Evolutionary conservation across 192 early-diverging fungal species (phyloP), one percentile per base, ranked within the genome.

Genomic region (Podila horticola): DNA sequence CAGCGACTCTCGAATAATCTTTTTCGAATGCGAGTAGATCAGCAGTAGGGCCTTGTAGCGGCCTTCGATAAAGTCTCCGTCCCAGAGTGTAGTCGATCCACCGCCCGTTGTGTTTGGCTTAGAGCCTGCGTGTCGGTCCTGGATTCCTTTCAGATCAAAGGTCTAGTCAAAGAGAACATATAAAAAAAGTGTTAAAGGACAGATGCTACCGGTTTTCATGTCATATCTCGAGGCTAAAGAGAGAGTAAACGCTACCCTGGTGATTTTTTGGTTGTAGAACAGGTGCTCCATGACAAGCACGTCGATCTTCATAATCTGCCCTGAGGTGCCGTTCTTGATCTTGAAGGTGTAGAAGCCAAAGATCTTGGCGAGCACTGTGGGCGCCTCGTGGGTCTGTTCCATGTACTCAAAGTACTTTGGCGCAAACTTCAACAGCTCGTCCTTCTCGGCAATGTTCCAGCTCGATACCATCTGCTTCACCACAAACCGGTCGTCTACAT

Each of bases 201-300:
- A 22, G 29, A 19, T 36, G n/a, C 31, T 9, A 67, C 10, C 36
- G 33, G 67, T 38, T 7, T 10, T 38, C 36, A 38, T 38, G 2
- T 7, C 36, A 38, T 6, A 10, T 38, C 5, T 31, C 31, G 3
- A 31, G 31, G 31, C 31, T 4, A 31, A 31, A 31, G 8, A 9
- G 36, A 17, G 41, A 45, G 41, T 45, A 3, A 45, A 17, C 41
- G 5, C 58, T 86, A 93, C 91, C 62, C 85, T 81, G 11, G 86
- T 86, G 66, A 95, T 92, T 28, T 85, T 90, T 70, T 88, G 82
- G 33, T 92, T 89, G 72, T 88, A 96, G 71, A 96, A 98, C 38
- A 98, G 82, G 69, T 98, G 97, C 74, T 98, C 97, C 97, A 97
- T 97, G 20, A 98, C 95, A 28, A 97, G 83, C 7, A 97, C 89